Evolutionary conservation across 2,329 filamentous ascomycete genomes (phyloP).

Genomic region (Colletotrichum sp.): DNA sequence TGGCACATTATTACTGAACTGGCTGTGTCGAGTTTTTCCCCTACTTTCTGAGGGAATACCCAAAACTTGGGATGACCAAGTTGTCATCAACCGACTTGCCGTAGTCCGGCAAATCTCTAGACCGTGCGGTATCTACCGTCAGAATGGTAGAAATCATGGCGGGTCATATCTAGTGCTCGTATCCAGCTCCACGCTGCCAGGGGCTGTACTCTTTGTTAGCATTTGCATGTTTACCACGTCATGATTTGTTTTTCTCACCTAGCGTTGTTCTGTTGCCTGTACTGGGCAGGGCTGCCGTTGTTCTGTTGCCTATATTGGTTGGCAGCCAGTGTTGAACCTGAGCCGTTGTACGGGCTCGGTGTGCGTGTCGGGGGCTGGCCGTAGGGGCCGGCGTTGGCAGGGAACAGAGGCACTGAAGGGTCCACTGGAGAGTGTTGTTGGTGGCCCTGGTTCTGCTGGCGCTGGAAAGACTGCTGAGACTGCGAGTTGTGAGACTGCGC

Average conservation of each 20-base stretch:
- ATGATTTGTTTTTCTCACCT: slow-evolving; percentile 32
- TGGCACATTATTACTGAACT: not conserved
- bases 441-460: slow-evolving; percentile 23
- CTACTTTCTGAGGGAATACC: not conserved
- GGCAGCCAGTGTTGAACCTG: slow-evolving; percentile 32
- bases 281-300: slow-evolving; percentile 37
- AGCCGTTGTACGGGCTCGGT: slow-evolving; percentile 38
- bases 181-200: slow-evolving; percentile 51
- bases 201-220: slow-evolving; percentile 36
- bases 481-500: slow-evolving; percentile 9
- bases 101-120: not conserved
- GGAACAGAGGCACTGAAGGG: slow-evolving; percentile 48
- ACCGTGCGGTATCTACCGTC: not conserved
- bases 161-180: slow-evolving; percentile 36
- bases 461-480: slow-evolving; percentile 30
- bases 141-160: not conserved
- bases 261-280: slow-evolving; percentile 42
- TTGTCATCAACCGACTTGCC: not conserved
- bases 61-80: not conserved
- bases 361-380: slow-evolving; percentile 34
- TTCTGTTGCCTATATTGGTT: slow-evolving; percentile 32
- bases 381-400: slow-evolving; percentile 31
- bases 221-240: not conserved
- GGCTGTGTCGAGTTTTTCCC: not conserved
- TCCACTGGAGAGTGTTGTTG: slow-evolving; percentile 43